Evolutionary conservation across 2,329 filamentous ascomycete genomes (phyloP), one percentile per base, ranked within the genome.

Genomic region (Chrysosporium queenslandicum): DNA sequence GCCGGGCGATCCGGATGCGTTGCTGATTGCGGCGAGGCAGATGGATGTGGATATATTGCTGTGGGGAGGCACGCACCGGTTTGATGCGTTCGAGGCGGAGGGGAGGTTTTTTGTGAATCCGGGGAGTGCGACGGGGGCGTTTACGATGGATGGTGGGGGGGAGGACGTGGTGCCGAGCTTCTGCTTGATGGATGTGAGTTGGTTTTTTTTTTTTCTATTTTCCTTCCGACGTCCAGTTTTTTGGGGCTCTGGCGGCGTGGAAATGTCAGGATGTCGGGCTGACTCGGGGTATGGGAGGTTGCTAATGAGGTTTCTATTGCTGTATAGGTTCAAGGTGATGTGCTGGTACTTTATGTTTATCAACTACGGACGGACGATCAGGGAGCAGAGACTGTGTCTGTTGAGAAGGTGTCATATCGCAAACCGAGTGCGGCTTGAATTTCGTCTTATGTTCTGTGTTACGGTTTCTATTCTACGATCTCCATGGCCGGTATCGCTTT

Each of bases 321-420:
- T 36, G n/a, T 60, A 56, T 61, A 94, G 88, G 87, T 94, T 32
- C 91, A 97, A 79, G 91, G 91, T 29, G 94, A 96, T 66, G 94
- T 94, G 14, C 78, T 97, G 59, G 94, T 94, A 55, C 77, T 97
- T 46, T 97, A 97, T 68, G 91, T 97, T 50, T 97, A 97, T 67
- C 86, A 90, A 67, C 70, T 90, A 63, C 80, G 83, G 66, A 88
- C 85, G 65, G 85, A 88, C 61, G 82, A 79, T 53, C 83, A 86
- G 59, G 86, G 86, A 14, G 79, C 79, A 32, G 86, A 90, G 68
- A 88, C 83, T 55, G 86, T 91, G 42, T 84, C 83, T 14, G 86
- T 91, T 39, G 86, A 91, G 68, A 91, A 91, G 74, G 85, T 91
- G 56, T 89, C 86, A 47, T 91, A 86, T 68, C 86, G 86, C 61